phyloP scores from a whole-genome alignment of 164 flowering plant genomes.

The Litsea cubeba region DNA sequence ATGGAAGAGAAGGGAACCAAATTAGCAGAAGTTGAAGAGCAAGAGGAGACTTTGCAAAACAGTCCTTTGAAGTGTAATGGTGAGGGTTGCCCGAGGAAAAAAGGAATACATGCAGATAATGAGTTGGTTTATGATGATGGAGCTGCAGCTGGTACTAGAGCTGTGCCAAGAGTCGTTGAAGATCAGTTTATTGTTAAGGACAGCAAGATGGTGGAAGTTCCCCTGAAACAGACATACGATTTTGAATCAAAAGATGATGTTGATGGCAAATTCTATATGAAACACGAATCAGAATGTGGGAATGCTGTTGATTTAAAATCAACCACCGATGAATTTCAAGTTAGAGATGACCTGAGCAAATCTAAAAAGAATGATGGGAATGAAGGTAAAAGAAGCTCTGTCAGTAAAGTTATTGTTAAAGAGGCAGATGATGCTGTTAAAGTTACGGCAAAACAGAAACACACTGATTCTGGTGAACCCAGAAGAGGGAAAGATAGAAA shows the following conservation, averaged over 20 bases:
- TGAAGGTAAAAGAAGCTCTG: slow-evolving; percentile 33
- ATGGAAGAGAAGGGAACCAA: slow-evolving; percentile 31
- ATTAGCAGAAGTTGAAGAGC: slow-evolving; percentile 19
- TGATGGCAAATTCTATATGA: slow-evolving; percentile 18
- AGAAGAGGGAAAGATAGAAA: slow-evolving; percentile 13
- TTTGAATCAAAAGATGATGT: slow-evolving; percentile 17
- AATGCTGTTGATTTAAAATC: slow-evolving; percentile 18
- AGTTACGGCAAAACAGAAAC: slow-evolving; percentile 27
- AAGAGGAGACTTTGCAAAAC: slow-evolving; percentile 12
- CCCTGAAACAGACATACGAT: slow-evolving; percentile 12
- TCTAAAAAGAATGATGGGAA: slow-evolving; percentile 26
- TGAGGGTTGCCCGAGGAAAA: slow-evolving; percentile 3
- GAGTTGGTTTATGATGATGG: slow-evolving; percentile 9
- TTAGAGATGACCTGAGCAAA: slow-evolving; percentile 14
- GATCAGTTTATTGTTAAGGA: slow-evolving; percentile 14
- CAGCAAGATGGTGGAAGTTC: slow-evolving; percentile 13
- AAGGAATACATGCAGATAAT: slow-evolving; percentile 1
- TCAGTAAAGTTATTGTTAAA: slow-evolving; percentile 24
- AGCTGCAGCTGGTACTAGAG: slow-evolving; percentile 11
- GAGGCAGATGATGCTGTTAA: slow-evolving; percentile 29
- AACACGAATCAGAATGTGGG: slow-evolving; percentile 26
- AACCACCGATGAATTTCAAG: slow-evolving; percentile 21
- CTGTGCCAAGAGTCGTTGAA: slow-evolving; percentile 10
- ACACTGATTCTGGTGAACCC: slow-evolving; percentile 27
- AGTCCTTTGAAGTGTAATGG: slow-evolving; percentile 3